Percentiles rank a stretch among this genome's conserved stretches.
Conservation (phyloP, 768 basidiomycete genomes). For the Mycena capillaripes region DNA sequence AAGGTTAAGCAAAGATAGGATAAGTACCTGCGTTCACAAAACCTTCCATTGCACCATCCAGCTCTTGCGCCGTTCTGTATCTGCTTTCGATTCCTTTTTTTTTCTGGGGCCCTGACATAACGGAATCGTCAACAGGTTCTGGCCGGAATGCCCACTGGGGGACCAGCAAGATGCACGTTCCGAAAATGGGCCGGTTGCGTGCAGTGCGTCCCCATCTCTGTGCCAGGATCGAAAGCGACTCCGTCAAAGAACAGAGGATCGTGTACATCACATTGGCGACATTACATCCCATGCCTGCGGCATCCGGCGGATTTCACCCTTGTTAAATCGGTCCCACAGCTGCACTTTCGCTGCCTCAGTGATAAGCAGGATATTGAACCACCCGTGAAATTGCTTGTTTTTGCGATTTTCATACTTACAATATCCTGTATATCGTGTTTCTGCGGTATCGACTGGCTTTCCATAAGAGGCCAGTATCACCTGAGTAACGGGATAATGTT, state of each 20-base stretch:
- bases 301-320: constrained; percentile 38
- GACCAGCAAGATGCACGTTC: constrained; percentile 4
- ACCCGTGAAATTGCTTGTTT: no score
- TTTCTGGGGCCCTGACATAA: not conserved
- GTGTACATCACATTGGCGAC: constrained; percentile 35
- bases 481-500: no score
- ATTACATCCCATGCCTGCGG: constrained; percentile 41
- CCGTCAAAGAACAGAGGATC: not conserved
- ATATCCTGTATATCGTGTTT: no score
- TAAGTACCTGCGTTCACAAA: constrained; percentile 10
- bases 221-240: not conserved
- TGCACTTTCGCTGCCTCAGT: constrained; percentile 36
- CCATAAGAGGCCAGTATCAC: no score
- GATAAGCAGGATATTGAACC: no score
- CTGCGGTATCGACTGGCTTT: no score
- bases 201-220: constrained; percentile 20
- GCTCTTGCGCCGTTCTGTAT: not conserved
- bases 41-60: not conserved
- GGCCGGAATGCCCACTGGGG: constrained; percentile 7
- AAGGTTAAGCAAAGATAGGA: not conserved
- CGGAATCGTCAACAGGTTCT: not conserved
- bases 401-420: no score
- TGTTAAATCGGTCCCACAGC: constrained; percentile 37
- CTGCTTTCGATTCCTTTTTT: not conserved
- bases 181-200: not conserved